Base-by-base conservation (phyloP, 1,284 basidiomycete genomes). In the Cutaneotrichosporon sp. region DNA sequence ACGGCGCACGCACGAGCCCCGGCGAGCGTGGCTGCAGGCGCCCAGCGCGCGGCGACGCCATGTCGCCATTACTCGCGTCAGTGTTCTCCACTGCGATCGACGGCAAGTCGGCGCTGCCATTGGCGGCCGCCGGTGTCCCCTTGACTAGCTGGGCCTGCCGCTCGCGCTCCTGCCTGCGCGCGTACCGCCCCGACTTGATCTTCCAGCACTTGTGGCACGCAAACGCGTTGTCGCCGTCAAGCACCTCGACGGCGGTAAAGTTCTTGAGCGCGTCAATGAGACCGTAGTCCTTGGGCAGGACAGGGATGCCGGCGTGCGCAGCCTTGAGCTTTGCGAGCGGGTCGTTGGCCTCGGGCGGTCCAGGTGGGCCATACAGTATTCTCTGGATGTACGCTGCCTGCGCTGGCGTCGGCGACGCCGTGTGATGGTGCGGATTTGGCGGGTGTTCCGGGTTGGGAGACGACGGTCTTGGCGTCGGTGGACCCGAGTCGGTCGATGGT, bases 201-300 rank as follows among this genome's bases (percentile, higher is more conserved):
- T 90, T 89, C 92, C 92, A 97, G 76, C 92, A 97, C 52, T 86
- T 81, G 62, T 87, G 81, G 72, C 92, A 97, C 0, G 90, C 89
- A 57, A 96, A 93, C 76, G 85, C 87, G 65, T 97, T 96, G 62
- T 94, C 90, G 1, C 90, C 90, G 61, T 96, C 89, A 26, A 97
- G 76, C 8, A 90, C 82, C 68, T 97, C 92, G 18, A 94, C 90
- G 4, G 85, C 79, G 0, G 90, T 96, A 72, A 97, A 97, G 73
- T 87, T 80, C 56, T 84, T 80, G 55, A 97, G 74, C 58, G 87
- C 89, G 52, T 77, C 76, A 44, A 78, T 72, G 13, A 83, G 61
- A 18, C 78, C 78, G 5, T 56, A 63, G 40, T 55, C 60, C 26
- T 48, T n/a, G 35, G 35, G 34, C 14, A 4, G 52, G 41, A 7